phyloP scores from a whole-genome alignment of 768 basidiomycete species.

The Phlebiopsis gigantea region DNA sequence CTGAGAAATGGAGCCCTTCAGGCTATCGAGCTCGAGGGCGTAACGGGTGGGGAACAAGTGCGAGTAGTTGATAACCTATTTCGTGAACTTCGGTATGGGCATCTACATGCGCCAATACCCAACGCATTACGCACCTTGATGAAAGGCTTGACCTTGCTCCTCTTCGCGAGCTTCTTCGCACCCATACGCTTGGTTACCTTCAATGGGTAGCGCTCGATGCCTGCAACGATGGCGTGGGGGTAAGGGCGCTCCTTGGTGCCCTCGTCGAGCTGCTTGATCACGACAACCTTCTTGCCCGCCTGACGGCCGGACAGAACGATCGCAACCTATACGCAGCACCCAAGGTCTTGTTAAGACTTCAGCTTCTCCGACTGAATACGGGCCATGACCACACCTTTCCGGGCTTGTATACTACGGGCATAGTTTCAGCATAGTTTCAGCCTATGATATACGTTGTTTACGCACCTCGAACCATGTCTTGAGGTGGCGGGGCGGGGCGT shows the following conservation, averaged over 20 bases:
- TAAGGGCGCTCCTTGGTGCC: constrained; percentile 95
- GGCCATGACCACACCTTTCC: constrained; percentile 62
- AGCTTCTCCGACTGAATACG: background rate
- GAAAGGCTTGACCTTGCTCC: constrained; percentile 99
- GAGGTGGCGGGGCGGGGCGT: constrained; percentile 30
- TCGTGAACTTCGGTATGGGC: background rate
- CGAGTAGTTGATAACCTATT: constrained; percentile 91
- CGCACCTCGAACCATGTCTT: constrained; percentile 39
- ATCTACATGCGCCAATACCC: background rate
- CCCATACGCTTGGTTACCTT: constrained; percentile 99
- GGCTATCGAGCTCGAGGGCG: constrained; percentile 89
- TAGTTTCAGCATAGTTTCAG: constrained; percentile 14
- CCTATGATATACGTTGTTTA: background rate
- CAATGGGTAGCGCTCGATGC: constrained; percentile 95
- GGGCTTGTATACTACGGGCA: constrained; percentile 77
- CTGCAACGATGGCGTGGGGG: constrained; percentile 97
- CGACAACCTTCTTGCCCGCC: constrained; percentile 98
- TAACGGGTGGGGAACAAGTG: constrained; percentile 99
- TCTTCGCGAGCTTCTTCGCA: constrained; percentile 84
- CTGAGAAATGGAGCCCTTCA: constrained; percentile 78
- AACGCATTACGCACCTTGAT: constrained; percentile 80
- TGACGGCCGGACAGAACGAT: constrained; percentile 99
- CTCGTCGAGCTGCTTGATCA: constrained; percentile 97
- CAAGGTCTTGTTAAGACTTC: constrained; percentile 1
- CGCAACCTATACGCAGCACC: constrained; percentile 55